Conservation (phyloP, 2,329 filamentous ascomycete species). For the Aureobasidium sp. region DNA sequence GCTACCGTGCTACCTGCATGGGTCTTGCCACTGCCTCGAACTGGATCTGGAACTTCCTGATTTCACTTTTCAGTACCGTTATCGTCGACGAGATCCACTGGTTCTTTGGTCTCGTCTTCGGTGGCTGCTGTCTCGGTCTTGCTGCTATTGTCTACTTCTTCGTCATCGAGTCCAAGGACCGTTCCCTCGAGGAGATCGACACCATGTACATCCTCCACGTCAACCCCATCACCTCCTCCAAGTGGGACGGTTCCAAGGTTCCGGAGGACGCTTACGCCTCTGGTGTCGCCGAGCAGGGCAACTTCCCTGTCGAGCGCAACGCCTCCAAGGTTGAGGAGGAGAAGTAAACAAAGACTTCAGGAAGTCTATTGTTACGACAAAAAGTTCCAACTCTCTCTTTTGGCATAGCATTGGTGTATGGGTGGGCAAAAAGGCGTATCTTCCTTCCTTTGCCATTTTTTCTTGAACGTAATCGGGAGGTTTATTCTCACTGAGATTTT, state of each 20-base stretch:
- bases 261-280: conserved; percentile 17
- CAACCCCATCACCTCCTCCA: conserved; percentile 22
- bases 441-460: not conserved
- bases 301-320: not conserved
- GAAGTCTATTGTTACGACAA: not conserved
- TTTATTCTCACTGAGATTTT: not conserved
- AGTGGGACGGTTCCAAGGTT: conserved; percentile 25
- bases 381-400: not conserved
- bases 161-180: conserved; percentile 30
- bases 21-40: conserved; percentile 36
- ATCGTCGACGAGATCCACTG: conserved; percentile 30
- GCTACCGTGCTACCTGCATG: conserved; percentile 37
- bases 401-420: conserved; percentile 9
- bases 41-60: conserved; percentile 36
- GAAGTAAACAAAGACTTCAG: conserved; percentile 9
- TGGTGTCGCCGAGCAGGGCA: conserved; percentile 8
- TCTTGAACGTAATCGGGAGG: conserved; percentile 4
- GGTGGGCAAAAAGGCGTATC: not conserved
- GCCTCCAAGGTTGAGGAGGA: conserved; percentile 9
- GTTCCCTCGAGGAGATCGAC: conserved; percentile 25
- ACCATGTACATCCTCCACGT: conserved; percentile 18
- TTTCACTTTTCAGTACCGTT: conserved; percentile 30
- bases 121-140: conserved; percentile 27
- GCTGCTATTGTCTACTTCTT: conserved; percentile 32
- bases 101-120: conserved; percentile 33